Percentiles rank a stretch among this genome's conserved stretches.
Evolutionary conservation across 2,329 filamentous ascomycete species (phyloP).

Genomic region (Colletotrichum magnum): DNA sequence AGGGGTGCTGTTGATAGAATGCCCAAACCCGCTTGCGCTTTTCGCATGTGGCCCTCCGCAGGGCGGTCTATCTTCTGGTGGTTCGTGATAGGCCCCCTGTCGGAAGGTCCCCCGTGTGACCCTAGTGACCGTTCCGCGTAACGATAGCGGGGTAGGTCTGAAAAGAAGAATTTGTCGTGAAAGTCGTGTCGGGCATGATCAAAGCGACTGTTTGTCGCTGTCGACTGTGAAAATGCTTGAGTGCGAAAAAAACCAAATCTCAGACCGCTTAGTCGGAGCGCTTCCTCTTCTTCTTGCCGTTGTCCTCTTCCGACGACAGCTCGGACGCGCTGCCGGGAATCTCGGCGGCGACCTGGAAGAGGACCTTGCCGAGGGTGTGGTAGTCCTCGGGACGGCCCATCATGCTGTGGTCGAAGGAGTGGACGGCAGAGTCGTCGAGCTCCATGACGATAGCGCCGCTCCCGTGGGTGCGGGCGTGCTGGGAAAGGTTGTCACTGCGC

Average conservation of each 20-base stretch:
- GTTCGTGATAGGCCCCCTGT: slow-evolving; percentile 27
- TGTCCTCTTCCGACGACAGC: slow-evolving; percentile 67
- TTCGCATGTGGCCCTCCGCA: slow-evolving; percentile 55
- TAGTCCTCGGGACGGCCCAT: slow-evolving; percentile 70
- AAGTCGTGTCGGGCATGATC: slow-evolving; percentile 51
- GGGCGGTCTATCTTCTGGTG: slow-evolving; percentile 46
- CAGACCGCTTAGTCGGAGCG: slow-evolving; percentile 69
- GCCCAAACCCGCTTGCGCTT: slow-evolving; percentile 56
- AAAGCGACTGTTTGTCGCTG: slow-evolving; percentile 39
- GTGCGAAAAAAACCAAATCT: slow-evolving; percentile 37
- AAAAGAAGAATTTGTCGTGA: slow-evolving; percentile 42
- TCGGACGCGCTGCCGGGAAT: slow-evolving; percentile 76
- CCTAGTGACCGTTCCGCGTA: slow-evolving; percentile 50
- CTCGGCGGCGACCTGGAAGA: slow-evolving; percentile 85
- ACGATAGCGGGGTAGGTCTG: slow-evolving; percentile 41
- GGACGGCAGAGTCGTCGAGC: slow-evolving; percentile 77
- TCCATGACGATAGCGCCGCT: slow-evolving; percentile 93
- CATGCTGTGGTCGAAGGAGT: slow-evolving; percentile 58
- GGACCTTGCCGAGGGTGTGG: slow-evolving; percentile 78
- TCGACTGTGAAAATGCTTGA: slow-evolving; percentile 34
- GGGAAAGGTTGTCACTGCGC: slow-evolving; percentile 94
- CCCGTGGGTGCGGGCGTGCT: slow-evolving; percentile 95
- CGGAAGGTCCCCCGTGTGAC: slow-evolving; percentile 35
- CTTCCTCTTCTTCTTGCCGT: slow-evolving; percentile 82
- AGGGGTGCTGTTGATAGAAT: slow-evolving; percentile 55